Base-by-base conservation (phyloP, 768 basidiomycete species). In the Amanita rimosa region DNA sequence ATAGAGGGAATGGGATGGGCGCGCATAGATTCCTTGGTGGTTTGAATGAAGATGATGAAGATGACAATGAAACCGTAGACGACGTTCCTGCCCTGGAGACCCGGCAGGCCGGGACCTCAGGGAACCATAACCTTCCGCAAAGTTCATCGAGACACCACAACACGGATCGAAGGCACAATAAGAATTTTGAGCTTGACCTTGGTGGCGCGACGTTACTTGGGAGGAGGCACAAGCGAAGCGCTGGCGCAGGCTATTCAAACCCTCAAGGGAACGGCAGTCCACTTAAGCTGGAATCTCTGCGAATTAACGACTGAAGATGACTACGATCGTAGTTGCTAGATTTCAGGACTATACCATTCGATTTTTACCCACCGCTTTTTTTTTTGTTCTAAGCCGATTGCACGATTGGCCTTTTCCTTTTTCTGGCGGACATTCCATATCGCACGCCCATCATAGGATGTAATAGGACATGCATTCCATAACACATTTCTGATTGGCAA, bases 21-120 rank as follows among this genome's bases (percentile, higher is more conserved):
- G 67, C 68, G 3, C 76, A 80, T 44, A 87, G 87, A 3, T 89
- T 86, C 70, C 67, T 97, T 17, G 74, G 73, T 7, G 90, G 85
- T 4, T 73, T 99, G 54, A 96, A 98, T 63, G 96, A 98, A 59
- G 93, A 92, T 47, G 93, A 94, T 49, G 95, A 97, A 60, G 68
- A 70, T 52, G 67, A 68, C 52, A 62, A 60, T 52, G 67, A 67
- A 51, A 61, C 60, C 50, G 66, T 62, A 14, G 53, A 51, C 8
- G 49, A 48, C 9, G 40, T 55, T 43, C 46, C 56, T 49, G 52
- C 51, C 6, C 21, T 53, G n/a, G 55, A 34, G 13, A 33, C 31
- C 27, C 22, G 10, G 33, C 22, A 5, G 13, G 36, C 10, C 0
- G 47, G 38, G 29, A 5, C 10, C 11, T 13, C 34, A 26, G 11